Percentiles rank a stretch among this genome's conserved stretches.
Conservation (phyloP, 495 filamentous ascomycete species). For the Pyrenopolyporus hunteri region DNA sequence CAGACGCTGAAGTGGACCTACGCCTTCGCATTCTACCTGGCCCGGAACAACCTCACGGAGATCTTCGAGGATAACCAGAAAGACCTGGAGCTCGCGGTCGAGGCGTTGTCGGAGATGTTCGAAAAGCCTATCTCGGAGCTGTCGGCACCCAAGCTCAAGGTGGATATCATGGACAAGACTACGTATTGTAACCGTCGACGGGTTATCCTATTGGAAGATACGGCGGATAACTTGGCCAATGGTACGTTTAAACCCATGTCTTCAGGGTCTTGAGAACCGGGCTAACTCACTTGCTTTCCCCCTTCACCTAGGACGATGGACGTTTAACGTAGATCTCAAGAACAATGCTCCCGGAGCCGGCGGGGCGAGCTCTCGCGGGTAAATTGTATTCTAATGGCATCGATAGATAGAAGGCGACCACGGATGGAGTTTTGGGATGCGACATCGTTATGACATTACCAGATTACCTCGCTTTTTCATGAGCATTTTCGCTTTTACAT, state of each 20-base stretch:
- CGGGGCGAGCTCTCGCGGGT: conserved; percentile 20
- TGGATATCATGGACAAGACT: conserved; percentile 98
- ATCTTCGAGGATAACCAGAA: conserved; percentile 99
- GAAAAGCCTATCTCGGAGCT: conserved; percentile 90
- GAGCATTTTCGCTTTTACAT: neutral
- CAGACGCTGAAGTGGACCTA: conserved; percentile 99
- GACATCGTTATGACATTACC: neutral
- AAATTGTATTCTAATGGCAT: conserved; percentile 31
- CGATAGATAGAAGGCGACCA: conserved; percentile 20
- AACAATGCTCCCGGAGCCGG: conserved; percentile 15
- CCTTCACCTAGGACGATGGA: conserved; percentile 51
- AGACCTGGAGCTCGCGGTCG: conserved; percentile 95
- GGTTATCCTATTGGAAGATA: conserved; percentile 87
- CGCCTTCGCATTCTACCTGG: conserved; percentile 95
- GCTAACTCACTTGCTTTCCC: conserved; percentile 4
- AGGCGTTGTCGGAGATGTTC: conserved; percentile 95
- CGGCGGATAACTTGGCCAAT: conserved; percentile 85
- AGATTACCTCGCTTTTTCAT: neutral
- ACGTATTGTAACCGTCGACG: conserved; percentile 92
- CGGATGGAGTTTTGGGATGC: conserved; percentile 7
- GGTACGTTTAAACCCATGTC: conserved; percentile 61
- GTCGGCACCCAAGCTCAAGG: conserved; percentile 73
- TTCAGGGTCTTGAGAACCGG: neutral
- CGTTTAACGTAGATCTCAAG: conserved; percentile 54
- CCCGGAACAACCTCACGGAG: conserved; percentile 91